A percentile compares a stretch with the other conserved stretches of the same genome.
phyloP scores from a whole-genome alignment of 2,329 filamentous ascomycete genomes.

The Passalora sequoiae region DNA sequence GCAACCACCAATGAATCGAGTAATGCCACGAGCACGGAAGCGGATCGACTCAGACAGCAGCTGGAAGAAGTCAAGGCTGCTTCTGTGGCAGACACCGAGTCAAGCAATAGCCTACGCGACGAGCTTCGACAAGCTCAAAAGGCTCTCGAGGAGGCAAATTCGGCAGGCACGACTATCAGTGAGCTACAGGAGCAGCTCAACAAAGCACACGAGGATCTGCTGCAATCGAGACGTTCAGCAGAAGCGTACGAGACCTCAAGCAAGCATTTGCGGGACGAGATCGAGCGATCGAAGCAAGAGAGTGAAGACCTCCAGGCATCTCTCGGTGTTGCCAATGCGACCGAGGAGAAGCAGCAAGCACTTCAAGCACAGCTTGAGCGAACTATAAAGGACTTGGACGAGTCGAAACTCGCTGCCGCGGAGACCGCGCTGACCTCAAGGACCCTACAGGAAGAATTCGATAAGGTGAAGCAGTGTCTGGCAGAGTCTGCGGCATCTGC shows the following conservation, averaged over 20 bases:
- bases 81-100: background rate
- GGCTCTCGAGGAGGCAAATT: background rate
- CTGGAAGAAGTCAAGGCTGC: background rate
- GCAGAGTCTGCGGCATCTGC: background rate
- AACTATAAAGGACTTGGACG: background rate
- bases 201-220: slow-evolving; percentile 1
- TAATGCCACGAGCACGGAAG: background rate
- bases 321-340: background rate
- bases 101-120: background rate
- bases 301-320: background rate
- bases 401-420: background rate
- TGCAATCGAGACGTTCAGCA: background rate
- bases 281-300: background rate
- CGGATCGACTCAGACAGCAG: background rate
- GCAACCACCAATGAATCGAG: background rate
- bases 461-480: background rate
- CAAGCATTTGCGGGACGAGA: background rate
- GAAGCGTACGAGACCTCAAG: background rate
- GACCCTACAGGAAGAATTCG: background rate
- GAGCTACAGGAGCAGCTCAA: slow-evolving; percentile 2
- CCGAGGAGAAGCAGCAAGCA: background rate
- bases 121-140: background rate
- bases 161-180: background rate
- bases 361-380: slow-evolving; percentile 1
- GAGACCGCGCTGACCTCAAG: background rate